Evolutionary conservation across 208 protist genomes (phyloP), one percentile per base, ranked within the genome.

Genomic region (Acanthamoeba culbertsoni): DNA sequence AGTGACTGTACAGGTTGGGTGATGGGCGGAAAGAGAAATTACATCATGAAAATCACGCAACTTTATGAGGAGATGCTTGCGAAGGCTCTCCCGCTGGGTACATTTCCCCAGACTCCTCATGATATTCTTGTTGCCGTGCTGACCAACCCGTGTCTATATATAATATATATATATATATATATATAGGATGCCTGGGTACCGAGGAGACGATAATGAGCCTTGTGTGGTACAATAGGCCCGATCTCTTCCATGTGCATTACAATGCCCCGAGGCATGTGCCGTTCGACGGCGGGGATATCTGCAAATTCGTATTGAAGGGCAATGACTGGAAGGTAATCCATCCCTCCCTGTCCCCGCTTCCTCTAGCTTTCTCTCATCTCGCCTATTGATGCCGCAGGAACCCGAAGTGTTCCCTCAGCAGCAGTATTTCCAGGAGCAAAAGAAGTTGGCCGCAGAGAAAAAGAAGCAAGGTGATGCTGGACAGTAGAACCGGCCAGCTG

Each of bases 241-340:
- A 90, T n/a, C 82, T 90, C 8, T 90, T 90, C 82, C 82, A 90
- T 53, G 57, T 90, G 8, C 57, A 71, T 35, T 90, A 90, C 82
- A 90, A 90, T 28, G 82, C 82, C 33, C 57, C 48, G 43, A 90
- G 65, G 82, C 1, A 35, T 16, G 57, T 68, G 3, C 48, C 82
- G 33, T 90, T 90, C 28, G 82, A 90, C 31, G 82, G 82, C 33
- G 55, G 48, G 23, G 82, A 90, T 40, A 51, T 59, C 57, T 90
- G 82, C 82, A 71, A 90, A 35, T 90, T 90, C 23, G 33, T 90
- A 10, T 51, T 37, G 12, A 26, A 59, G 82, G 40, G 42, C 23
- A 48, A 16, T 0, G 73, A 84, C 23, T 84, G 73, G 73, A 84
- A 84, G 73, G 73, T n/a, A 51, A 20, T 31, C 26, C 2, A 12